A percentile compares a stretch with the other conserved stretches of the same genome.
Conservation (phyloP, 176 grass and related monocot genomes). For the Oryza rufipogon region DNA sequence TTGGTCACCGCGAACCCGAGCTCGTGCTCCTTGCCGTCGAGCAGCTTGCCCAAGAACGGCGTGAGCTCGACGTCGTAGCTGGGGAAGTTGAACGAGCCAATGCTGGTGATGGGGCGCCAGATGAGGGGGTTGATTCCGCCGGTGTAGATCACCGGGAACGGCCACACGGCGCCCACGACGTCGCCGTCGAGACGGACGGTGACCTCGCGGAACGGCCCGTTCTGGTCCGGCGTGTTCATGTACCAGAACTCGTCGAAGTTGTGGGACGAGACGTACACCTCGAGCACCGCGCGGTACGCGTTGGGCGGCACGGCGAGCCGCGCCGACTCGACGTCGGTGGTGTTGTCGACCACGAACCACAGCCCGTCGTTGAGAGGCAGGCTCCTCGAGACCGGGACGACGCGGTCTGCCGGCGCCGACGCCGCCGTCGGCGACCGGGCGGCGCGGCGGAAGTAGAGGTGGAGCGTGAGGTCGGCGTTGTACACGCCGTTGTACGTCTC, state of each 20-base stretch:
- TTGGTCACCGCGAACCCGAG: conserved; percentile 83
- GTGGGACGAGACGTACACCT: conserved; percentile 94
- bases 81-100: conserved; percentile 89
- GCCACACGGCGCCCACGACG: conserved; percentile 86
- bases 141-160: conserved; percentile 91
- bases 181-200: conserved; percentile 60
- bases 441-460: conserved; percentile 58
- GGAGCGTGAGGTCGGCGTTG: conserved; percentile 64
- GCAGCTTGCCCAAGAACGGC: conserved; percentile 73
- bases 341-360: conserved; percentile 80
- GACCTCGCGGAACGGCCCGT: conserved; percentile 92
- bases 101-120: conserved; percentile 93
- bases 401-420: conserved; percentile 48
- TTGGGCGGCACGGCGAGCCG: conserved; percentile 60
- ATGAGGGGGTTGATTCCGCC: conserved; percentile 88
- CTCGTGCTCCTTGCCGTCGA: conserved; percentile 65
- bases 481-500: conserved; percentile 71
- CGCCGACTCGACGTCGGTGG: conserved; percentile 60
- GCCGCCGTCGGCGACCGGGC: neutral
- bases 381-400: conserved; percentile 69
- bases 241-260: conserved; percentile 93
- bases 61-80: conserved; percentile 94
- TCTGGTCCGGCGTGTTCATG: conserved; percentile 79
- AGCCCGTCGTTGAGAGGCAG: conserved; percentile 69
- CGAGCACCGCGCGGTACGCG: conserved; percentile 78